Conservation (phyloP, 2,329 filamentous ascomycete genomes). For the Colletotrichum brevisporum region DNA sequence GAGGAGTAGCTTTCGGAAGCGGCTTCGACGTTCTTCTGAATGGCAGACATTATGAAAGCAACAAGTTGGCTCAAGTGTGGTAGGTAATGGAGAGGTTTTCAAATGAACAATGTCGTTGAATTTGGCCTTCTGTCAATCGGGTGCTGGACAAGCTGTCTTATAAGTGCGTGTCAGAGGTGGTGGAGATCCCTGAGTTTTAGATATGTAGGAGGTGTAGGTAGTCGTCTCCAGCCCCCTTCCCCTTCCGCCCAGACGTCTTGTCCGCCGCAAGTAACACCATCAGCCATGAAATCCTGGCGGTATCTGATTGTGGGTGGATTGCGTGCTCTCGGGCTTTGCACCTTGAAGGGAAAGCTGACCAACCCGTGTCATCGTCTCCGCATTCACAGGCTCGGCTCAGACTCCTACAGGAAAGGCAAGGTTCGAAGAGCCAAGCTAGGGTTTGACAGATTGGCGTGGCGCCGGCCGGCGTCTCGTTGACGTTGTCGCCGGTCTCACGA, state of each 20-base stretch:
- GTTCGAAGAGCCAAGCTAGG: background rate
- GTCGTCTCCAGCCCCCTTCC: slow-evolving; percentile 2
- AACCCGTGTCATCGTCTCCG: slow-evolving; percentile 26
- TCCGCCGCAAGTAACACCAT: background rate
- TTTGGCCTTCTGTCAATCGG: background rate
- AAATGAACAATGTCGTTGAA: no score
- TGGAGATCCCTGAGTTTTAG: slow-evolving; percentile 4
- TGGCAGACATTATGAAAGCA: slow-evolving; percentile 31
- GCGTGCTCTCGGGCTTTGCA: slow-evolving; percentile 36
- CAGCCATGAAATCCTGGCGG: slow-evolving; percentile 2
- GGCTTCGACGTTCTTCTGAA: slow-evolving; percentile 39
- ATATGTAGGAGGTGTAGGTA: background rate
- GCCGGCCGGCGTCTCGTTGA: slow-evolving; percentile 17
- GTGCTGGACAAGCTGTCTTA: background rate
- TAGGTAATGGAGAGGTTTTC: no score
- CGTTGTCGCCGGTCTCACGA: slow-evolving; percentile 17
- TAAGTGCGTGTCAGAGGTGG: slow-evolving; percentile 10
- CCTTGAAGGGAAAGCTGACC: slow-evolving; percentile 3
- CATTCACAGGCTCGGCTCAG: slow-evolving; percentile 14
- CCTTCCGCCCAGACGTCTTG: background rate
- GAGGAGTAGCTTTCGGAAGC: slow-evolving; percentile 38
- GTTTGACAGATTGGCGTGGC: slow-evolving; percentile 21
- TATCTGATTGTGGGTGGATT: slow-evolving; percentile 35
- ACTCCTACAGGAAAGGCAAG: slow-evolving; percentile 20
- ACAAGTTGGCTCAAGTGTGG: background rate